Conservation (phyloP, 176 grass and related monocot species). For the Raddia guianensis region DNA sequence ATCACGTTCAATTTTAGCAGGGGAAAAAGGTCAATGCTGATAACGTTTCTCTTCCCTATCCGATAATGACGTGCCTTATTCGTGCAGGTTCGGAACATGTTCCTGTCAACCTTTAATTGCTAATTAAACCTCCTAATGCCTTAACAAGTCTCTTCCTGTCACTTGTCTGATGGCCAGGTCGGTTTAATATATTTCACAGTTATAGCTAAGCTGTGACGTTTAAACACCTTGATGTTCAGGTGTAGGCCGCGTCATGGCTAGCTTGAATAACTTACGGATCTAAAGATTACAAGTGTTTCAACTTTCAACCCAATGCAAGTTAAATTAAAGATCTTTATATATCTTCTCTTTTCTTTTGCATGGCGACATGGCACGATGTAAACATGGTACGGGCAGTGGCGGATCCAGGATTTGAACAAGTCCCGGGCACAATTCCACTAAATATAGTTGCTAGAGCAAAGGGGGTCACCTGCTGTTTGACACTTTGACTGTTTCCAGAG, state of each 20-base stretch:
- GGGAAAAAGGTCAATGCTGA: background rate
- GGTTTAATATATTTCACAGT: too few relatives aligned
- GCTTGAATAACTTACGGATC: conserved; percentile 20
- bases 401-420: too few relatives aligned
- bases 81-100: conserved; percentile 1
- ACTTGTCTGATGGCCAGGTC: background rate
- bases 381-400: too few relatives aligned
- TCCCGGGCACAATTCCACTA: too few relatives aligned
- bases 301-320: background rate
- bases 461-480: too few relatives aligned
- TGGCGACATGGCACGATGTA: background rate
- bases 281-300: conserved; percentile 14
- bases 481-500: too few relatives aligned
- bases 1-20: background rate
- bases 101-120: background rate
- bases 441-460: too few relatives aligned
- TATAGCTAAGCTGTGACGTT: too few relatives aligned
- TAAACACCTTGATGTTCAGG: too few relatives aligned
- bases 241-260: background rate
- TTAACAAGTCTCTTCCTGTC: background rate
- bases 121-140: background rate
- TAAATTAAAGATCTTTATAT: background rate
- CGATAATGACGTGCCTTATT: background rate
- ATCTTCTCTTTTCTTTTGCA: background rate
- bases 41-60: background rate